Conservation (phyloP, 495 filamentous ascomycete genomes). For the Neurospora hispaniola region DNA sequence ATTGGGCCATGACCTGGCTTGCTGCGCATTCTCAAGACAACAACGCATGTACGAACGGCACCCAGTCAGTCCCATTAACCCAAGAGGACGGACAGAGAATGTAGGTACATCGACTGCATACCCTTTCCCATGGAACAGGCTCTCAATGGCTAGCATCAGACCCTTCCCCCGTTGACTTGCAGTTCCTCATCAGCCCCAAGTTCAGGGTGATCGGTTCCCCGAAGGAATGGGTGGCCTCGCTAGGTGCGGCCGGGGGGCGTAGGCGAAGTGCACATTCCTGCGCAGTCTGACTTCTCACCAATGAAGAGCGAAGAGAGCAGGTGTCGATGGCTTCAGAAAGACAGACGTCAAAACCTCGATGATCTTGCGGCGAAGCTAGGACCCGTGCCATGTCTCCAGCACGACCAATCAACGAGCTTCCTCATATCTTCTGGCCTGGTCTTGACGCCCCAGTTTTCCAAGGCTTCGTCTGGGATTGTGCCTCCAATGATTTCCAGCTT, state of each 20-base stretch:
- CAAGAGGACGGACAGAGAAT: neutral
- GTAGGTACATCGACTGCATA: neutral
- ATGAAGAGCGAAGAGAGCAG: neutral
- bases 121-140: neutral
- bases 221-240: neutral
- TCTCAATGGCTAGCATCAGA: conserved; percentile 7
- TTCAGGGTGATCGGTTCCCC: conserved; percentile 1
- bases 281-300: neutral
- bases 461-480: neutral
- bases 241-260: neutral
- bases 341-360: neutral
- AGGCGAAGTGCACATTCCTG: neutral
- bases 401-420: neutral
- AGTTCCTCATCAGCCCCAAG: conserved; percentile 13
- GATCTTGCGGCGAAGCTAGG: neutral
- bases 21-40: neutral
- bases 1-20: neutral
- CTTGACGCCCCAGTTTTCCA: neutral
- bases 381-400: neutral
- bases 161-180: neutral
- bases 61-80: neutral
- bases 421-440: neutral
- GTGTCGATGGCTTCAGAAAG: neutral
- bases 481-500: neutral
- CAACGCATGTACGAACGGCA: neutral